These are phyloP conservation scores for Adiantum capillusveneris DNA, from an alignment of 75 land plant genomes.

Conservation along the genomic window DNA sequence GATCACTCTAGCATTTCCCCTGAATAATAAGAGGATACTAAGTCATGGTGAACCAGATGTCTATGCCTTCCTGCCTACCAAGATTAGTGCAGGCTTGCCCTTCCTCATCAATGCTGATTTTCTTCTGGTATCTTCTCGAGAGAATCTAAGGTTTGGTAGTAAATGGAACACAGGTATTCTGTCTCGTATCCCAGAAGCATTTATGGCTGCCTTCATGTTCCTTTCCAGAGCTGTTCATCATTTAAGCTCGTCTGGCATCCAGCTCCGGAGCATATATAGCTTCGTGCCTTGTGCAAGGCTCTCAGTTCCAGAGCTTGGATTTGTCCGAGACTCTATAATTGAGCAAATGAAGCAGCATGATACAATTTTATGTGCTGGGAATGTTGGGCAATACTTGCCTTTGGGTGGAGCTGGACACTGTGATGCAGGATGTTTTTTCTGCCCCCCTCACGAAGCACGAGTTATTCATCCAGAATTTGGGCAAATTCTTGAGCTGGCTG, in stretches of 20 bases:
- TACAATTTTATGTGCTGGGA: background rate
- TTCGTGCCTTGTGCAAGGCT: too few relatives aligned
- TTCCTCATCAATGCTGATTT: slow-evolving; percentile 72
- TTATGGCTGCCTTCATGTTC: slow-evolving; percentile 32
- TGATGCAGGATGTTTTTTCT: too few relatives aligned
- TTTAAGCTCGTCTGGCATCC: too few relatives aligned
- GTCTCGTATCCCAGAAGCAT: slow-evolving; percentile 45
- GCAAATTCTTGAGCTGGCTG: slow-evolving; percentile 29
- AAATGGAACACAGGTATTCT: slow-evolving; percentile 62
- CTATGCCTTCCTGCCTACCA: slow-evolving; percentile 59
- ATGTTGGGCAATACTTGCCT: too few relatives aligned
- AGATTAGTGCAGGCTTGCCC: slow-evolving; percentile 46
- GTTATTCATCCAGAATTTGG: slow-evolving; percentile 34
- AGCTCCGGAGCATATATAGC: too few relatives aligned
- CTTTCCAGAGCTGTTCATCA: slow-evolving; percentile 15
- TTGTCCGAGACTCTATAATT: too few relatives aligned
- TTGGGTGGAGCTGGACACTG: too few relatives aligned
- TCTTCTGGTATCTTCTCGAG: slow-evolving; percentile 44
- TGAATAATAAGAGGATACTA: slow-evolving; percentile 11
- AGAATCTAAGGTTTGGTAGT: slow-evolving; percentile 35
- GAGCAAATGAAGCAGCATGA: background rate
- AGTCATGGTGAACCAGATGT: slow-evolving; percentile 29
- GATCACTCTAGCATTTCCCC: slow-evolving; percentile 56
- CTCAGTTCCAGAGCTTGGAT: too few relatives aligned
- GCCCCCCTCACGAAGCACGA: background rate